Evolutionary conservation across 2,329 filamentous ascomycete genomes (phyloP).

Genomic region (Colletotrichum spaethianum): DNA sequence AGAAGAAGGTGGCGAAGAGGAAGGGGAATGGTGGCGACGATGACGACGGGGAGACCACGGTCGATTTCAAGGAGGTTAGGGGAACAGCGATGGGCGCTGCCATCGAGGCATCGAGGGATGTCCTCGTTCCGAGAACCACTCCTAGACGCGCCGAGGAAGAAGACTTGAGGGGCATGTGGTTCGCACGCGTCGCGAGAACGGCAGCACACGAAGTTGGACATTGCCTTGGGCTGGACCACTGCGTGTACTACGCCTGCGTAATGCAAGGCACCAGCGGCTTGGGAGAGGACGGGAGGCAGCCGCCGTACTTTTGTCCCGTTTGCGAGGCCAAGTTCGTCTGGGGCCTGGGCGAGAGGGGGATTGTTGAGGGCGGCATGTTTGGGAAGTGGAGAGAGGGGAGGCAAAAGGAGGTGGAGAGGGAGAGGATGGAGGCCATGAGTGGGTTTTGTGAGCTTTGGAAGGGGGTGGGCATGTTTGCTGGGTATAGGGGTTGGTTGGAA

Average conservation of each 20-base stretch:
- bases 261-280: conserved; percentile 74
- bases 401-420: conserved; percentile 8
- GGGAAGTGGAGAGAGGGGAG: conserved; percentile 36
- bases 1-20: neutral
- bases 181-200: conserved; percentile 70
- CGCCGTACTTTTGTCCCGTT: conserved; percentile 74
- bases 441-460: conserved; percentile 58
- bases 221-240: conserved; percentile 77
- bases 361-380: conserved; percentile 44
- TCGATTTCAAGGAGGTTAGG: conserved; percentile 17
- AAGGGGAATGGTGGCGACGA: neutral
- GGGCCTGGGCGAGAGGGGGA: conserved; percentile 47
- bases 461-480: conserved; percentile 61
- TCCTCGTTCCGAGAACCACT: conserved; percentile 43
- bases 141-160: conserved; percentile 19
- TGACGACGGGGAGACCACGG: neutral
- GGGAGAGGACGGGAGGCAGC: conserved; percentile 72
- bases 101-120: conserved; percentile 46
- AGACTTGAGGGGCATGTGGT: conserved; percentile 64
- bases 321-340: conserved; percentile 68
- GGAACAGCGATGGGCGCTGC: conserved; percentile 53
- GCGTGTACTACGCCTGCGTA: conserved; percentile 74
- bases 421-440: conserved; percentile 48
- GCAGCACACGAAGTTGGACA: conserved; percentile 77
- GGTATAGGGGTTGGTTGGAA: conserved; percentile 60